Evolutionary conservation across 768 basidiomycete species (phyloP).

Genomic region (Gloeopeniophorella convolvens): DNA sequence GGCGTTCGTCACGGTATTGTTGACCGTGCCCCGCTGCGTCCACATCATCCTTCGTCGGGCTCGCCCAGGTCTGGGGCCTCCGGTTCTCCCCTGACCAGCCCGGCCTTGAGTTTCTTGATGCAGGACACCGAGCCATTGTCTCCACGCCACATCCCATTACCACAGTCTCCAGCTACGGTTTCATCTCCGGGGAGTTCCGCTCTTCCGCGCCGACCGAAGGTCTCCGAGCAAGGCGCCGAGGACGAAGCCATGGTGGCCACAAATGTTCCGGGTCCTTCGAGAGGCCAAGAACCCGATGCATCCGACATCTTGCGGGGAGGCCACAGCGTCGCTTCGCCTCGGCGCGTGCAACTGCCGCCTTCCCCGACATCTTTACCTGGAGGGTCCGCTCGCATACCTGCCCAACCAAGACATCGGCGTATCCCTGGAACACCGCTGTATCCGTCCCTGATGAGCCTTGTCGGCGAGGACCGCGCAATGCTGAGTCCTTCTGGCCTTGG

Average conservation of each 20-base stretch:
- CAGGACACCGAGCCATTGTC: not conserved
- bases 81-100: not conserved
- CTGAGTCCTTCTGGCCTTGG: not conserved
- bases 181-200: not conserved
- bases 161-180: not conserved
- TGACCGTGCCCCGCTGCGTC: not conserved
- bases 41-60: not conserved
- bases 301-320: no score
- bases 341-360: not conserved
- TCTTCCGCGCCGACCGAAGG: no score
- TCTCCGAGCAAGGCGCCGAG: no score
- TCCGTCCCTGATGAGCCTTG: conserved; percentile 4
- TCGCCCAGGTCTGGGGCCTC: not conserved
- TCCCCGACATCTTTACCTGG: not conserved
- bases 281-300: no score
- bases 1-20: not conserved
- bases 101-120: conserved; percentile 3
- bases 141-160: not conserved
- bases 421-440: not conserved
- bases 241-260: no score
- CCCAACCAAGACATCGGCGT: conserved; percentile 8
- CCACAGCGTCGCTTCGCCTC: not conserved
- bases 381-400: not conserved
- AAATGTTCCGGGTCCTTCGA: no score
- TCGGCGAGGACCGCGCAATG: not conserved